Evolutionary conservation across 2,329 filamentous ascomycete species (phyloP).

Genomic region (Huntiella decipiens): DNA sequence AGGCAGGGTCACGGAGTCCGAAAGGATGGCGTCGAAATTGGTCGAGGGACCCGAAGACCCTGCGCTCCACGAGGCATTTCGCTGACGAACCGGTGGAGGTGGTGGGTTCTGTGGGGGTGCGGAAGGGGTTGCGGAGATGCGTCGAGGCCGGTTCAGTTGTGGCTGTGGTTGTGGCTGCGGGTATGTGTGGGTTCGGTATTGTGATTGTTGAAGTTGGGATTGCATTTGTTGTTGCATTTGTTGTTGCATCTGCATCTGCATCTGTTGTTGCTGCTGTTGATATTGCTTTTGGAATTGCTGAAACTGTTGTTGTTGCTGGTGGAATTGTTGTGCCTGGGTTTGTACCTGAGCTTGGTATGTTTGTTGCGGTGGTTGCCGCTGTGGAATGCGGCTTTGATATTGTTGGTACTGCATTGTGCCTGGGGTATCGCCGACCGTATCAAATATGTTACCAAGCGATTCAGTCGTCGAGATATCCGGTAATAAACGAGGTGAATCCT

Average conservation of each 20-base stretch:
- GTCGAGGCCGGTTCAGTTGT: constrained; percentile 20
- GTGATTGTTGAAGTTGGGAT: constrained; percentile 2
- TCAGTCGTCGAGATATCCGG: neutral
- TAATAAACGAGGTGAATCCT: too few relatives aligned
- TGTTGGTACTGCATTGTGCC: constrained; percentile 1
- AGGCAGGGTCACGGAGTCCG: constrained; percentile 14
- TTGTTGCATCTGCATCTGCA: constrained; percentile 1
- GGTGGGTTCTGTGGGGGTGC: constrained; percentile 14
- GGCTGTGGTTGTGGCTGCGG: constrained; percentile 4
- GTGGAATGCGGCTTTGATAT: neutral
- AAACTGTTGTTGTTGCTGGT: constrained; percentile 3
- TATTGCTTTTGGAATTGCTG: constrained; percentile 1
- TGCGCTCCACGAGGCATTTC: constrained; percentile 19
- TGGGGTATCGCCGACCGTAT: neutral
- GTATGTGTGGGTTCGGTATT: neutral
- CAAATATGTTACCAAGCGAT: neutral
- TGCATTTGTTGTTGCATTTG: constrained; percentile 1
- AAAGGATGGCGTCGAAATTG: constrained; percentile 21
- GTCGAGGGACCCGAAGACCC: constrained; percentile 17
- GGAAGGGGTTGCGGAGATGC: constrained; percentile 16
- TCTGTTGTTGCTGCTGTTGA: neutral
- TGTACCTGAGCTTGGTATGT: neutral
- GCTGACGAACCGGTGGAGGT: neutral
- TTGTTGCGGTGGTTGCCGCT: neutral
- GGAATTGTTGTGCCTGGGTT: neutral